These are phyloP conservation scores for Colletotrichum magnum DNA, from an alignment of 2,329 filamentous ascomycete genomes.

Conservation along the genomic window DNA sequence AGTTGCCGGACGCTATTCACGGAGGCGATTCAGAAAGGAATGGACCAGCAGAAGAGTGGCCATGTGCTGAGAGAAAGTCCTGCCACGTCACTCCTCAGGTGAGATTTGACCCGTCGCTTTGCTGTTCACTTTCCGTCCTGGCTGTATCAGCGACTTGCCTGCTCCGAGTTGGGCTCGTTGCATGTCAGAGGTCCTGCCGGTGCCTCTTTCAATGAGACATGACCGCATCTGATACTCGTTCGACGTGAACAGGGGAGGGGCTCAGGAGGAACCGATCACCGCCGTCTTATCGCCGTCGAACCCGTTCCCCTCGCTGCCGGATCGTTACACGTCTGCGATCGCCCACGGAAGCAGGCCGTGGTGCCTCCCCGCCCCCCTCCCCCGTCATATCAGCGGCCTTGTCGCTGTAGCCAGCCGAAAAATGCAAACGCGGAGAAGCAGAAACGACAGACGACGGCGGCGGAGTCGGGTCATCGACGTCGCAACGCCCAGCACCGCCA, in stretches of 20 bases:
- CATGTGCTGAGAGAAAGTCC: slow-evolving; percentile 21
- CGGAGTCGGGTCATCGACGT: neutral
- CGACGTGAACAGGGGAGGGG: slow-evolving; percentile 8
- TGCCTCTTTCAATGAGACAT: slow-evolving; percentile 20
- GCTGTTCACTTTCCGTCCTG: neutral
- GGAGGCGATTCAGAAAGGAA: slow-evolving; percentile 9
- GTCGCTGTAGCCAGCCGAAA: slow-evolving; percentile 6
- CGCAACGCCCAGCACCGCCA: neutral
- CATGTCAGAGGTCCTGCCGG: neutral
- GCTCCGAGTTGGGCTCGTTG: too few species aligned
- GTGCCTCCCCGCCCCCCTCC: too few species aligned
- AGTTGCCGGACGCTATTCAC: slow-evolving; percentile 20
- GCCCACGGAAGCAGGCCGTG: slow-evolving; percentile 1
- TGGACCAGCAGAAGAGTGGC: neutral
- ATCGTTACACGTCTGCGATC: slow-evolving; percentile 27
- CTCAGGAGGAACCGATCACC: neutral
- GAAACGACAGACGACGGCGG: slow-evolving; percentile 6
- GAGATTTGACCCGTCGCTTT: slow-evolving; percentile 39
- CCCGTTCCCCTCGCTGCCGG: slow-evolving; percentile 5
- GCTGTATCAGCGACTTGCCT: slow-evolving; percentile 6
- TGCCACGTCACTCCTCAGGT: slow-evolving; percentile 37
- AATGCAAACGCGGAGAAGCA: slow-evolving; percentile 1
- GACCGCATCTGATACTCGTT: slow-evolving; percentile 30
- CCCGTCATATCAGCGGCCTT: slow-evolving; percentile 1
- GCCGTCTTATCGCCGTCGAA: slow-evolving; percentile 18